Percentiles rank a stretch among this genome's conserved stretches.
Conservation (phyloP, 306 rosid species). For the Castanea mollissima region DNA sequence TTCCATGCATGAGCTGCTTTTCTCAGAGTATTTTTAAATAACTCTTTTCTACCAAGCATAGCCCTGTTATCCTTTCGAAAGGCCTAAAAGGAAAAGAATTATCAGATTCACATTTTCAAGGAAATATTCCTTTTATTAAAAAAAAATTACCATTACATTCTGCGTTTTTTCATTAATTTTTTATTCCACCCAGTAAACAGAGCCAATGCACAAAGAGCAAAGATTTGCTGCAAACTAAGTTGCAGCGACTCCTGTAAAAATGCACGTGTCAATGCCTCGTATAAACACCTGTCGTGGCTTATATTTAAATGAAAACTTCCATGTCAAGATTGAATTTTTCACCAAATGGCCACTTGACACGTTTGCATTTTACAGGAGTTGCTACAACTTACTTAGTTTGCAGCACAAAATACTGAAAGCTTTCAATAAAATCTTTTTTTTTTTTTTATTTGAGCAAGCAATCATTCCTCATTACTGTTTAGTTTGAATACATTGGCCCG, state of each 20-base stretch:
- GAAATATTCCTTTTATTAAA: neutral
- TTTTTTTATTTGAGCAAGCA: neutral
- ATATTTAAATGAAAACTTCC: too few relatives aligned
- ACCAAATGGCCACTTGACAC: too few relatives aligned
- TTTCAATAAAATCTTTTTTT: neutral
- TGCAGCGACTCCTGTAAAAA: too few relatives aligned
- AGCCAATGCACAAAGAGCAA: neutral
- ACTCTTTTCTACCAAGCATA: constrained; percentile 62
- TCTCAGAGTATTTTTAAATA: constrained; percentile 79
- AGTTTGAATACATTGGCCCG: neutral
- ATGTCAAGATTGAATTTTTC: too few relatives aligned
- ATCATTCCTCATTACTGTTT: neutral
- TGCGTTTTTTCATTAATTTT: neutral
- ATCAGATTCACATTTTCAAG: neutral
- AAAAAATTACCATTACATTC: neutral
- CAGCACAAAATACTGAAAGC: neutral
- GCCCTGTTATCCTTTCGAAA: constrained; percentile 76
- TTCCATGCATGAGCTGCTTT: constrained; percentile 89
- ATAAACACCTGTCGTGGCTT: too few relatives aligned
- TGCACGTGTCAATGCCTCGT: too few relatives aligned
- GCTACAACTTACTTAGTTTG: too few relatives aligned
- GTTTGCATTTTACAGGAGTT: too few relatives aligned
- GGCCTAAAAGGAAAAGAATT: constrained; percentile 35
- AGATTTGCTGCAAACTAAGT: too few relatives aligned
- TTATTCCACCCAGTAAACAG: neutral